Evolutionary conservation across 2,329 filamentous ascomycete genomes (phyloP), one percentile per base, ranked within the genome.

Genomic region (Nemania sp.): DNA sequence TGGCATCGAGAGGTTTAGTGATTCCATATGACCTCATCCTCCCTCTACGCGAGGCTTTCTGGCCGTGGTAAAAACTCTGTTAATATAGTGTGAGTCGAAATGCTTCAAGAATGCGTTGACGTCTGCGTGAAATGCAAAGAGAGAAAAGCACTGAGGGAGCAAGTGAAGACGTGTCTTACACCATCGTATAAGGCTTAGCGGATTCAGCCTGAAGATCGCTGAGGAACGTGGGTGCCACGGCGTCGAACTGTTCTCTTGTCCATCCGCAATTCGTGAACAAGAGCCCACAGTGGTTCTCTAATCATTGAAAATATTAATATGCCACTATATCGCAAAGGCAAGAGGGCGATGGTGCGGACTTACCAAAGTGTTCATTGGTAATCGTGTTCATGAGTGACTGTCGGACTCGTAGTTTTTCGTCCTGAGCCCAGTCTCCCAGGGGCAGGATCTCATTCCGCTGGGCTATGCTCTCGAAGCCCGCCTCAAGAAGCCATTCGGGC

Each of bases 391-490:
- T 64, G 17, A 78, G 59, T 15, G 67, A 70, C 42, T 77, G 77
- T 40, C 78, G 78, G 37, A 69, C 69, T 29, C 69, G 69, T 62
- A 74, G 71, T 54, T 77, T 71, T 7, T 76, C 73, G 51, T 80
- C 78, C 21, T 71, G 70, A 0, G 76, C 75, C 74, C 77, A 78
- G 37, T 69, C 68, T 11, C 75, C 73, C 18, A 80, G 65, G 0
- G 78, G 78, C 25, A 80, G 60, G 65, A 78, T 77, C 63, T 80
- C 77, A 18, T 71, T 75, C 12, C 75, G 70, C 63, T 80, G 76
- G 0, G 74, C 69, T 18, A 78, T 73, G 34, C 68, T 69, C 48
- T 79, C 78, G 54, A 78, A 79, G n/a, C 77, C 77, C 3, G 76
- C 65, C 0, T 73, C 71, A 3, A 72, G 57, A 15, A 80, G 68